Conservation (phyloP, 805 yeast species). For the Zygosaccharomyces bailii region DNA sequence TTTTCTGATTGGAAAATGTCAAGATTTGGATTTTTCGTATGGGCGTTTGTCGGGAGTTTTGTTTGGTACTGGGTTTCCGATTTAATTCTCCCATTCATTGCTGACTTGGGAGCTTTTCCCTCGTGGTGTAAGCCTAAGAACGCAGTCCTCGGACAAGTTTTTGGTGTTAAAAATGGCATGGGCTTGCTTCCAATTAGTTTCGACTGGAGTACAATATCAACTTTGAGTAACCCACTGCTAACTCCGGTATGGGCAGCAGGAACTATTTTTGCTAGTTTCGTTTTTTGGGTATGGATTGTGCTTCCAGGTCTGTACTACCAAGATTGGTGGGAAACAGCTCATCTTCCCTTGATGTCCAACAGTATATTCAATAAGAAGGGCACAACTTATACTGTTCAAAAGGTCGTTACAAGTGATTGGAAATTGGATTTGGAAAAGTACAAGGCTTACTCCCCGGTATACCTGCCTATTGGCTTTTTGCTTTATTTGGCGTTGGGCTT, state of each 20-base stretch:
- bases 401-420: slow-evolving; percentile 44
- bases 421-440: slow-evolving; percentile 47
- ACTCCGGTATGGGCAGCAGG: slow-evolving; percentile 52
- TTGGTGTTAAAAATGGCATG: slow-evolving; percentile 59
- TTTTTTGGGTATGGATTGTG: slow-evolving; percentile 51
- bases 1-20: slow-evolving; percentile 63
- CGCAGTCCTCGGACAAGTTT: slow-evolving; percentile 41
- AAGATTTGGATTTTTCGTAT: slow-evolving; percentile 47
- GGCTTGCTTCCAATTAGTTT: slow-evolving; percentile 65
- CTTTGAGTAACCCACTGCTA: slow-evolving; percentile 59
- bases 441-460: slow-evolving; percentile 59
- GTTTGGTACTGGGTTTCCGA: slow-evolving; percentile 59
- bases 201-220: slow-evolving; percentile 49
- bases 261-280: slow-evolving; percentile 45
- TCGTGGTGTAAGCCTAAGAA: slow-evolving; percentile 29
- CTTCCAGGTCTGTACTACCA: slow-evolving; percentile 52
- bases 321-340: slow-evolving; percentile 57
- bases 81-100: slow-evolving; percentile 54
- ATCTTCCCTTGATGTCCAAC: slow-evolving; percentile 54
- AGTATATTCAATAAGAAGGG: slow-evolving; percentile 52
- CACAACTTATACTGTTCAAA: slow-evolving; percentile 46
- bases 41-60: slow-evolving; percentile 41
- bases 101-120: slow-evolving; percentile 47
- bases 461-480: slow-evolving; percentile 54
- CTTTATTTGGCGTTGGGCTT: slow-evolving; percentile 59